These are phyloP conservation scores for Picea abies DNA, from an alignment of 83 land plant species.

Conservation along the genomic window DNA sequence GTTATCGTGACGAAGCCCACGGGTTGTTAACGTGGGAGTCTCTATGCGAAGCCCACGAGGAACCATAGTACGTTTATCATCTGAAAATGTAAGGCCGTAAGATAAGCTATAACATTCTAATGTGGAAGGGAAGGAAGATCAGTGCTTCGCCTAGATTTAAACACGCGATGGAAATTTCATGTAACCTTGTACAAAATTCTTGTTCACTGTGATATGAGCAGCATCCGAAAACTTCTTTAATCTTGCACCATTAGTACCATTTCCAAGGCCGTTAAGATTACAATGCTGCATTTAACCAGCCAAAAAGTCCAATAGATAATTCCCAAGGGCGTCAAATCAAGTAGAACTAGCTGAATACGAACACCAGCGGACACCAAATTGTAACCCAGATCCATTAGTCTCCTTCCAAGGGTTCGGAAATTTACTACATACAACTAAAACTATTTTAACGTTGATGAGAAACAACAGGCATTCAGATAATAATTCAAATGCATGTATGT, in stretches of 20 bases:
- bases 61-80: constrained; percentile 88
- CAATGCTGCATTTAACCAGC: not conserved
- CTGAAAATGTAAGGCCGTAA: constrained; percentile 30
- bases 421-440: constrained; percentile 64
- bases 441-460: not conserved
- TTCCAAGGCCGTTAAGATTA: not conserved
- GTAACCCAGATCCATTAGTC: constrained; percentile 69
- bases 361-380: constrained; percentile 89
- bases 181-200: constrained; percentile 91
- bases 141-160: not conserved
- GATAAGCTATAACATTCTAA: not conserved
- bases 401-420: constrained; percentile 77
- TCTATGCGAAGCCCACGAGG: constrained; percentile 97
- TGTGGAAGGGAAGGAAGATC: not conserved
- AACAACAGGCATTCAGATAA: not conserved
- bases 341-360: constrained; percentile 89
- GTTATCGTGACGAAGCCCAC: constrained; percentile 71
- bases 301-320: constrained; percentile 14
- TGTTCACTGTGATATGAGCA: constrained; percentile 88
- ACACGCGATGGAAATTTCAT: no score
- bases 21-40: constrained; percentile 87
- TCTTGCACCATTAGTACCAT: constrained; percentile 94
- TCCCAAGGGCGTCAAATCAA: constrained; percentile 86
- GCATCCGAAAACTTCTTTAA: constrained; percentile 85
- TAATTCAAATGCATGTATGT: not conserved